Percentiles rank a stretch among this genome's conserved stretches.
phyloP scores from a whole-genome alignment of 768 basidiomycete species.

The Suillus decipiens region DNA sequence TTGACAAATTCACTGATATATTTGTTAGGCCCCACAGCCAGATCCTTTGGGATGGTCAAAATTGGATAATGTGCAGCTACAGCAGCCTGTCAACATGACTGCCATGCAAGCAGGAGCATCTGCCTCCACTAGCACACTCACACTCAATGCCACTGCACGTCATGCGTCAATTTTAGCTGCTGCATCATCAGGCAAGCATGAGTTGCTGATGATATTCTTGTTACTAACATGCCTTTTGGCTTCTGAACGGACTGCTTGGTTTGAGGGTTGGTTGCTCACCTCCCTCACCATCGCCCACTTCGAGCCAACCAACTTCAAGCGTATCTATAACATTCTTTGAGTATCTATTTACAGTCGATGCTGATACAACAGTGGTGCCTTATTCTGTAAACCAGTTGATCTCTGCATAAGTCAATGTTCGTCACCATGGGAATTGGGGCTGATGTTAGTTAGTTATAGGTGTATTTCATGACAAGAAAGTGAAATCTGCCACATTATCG shows the following conservation, averaged over 20 bases:
- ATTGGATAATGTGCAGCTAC: constrained; percentile 32
- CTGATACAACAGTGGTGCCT: constrained; percentile 92
- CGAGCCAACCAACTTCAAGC: too few relatives aligned
- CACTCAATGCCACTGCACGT: constrained; percentile 52
- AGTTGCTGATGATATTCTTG: neutral
- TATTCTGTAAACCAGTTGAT: constrained; percentile 87
- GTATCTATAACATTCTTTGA: constrained; percentile 99
- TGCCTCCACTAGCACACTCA: constrained; percentile 57
- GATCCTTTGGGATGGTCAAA: constrained; percentile 18
- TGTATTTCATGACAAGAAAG: constrained; percentile 97
- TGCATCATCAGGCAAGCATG: constrained; percentile 31
- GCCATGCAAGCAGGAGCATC: constrained; percentile 46
- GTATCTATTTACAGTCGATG: constrained; percentile 90
- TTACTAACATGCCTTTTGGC: neutral
- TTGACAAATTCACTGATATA: too few relatives aligned
- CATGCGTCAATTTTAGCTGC: constrained; percentile 45
- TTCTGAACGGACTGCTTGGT: too few relatives aligned
- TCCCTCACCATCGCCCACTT: too few relatives aligned
- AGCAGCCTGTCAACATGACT: constrained; percentile 12
- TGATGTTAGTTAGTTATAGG: constrained; percentile 38
- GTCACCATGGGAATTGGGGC: neutral
- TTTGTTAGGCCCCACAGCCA: constrained; percentile 8
- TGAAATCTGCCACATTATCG: too few relatives aligned
- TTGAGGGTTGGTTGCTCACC: too few relatives aligned
- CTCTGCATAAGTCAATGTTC: constrained; percentile 70